Evolutionary conservation across 495 filamentous ascomycete species (phyloP).

Genomic region (Tuber umbilicatum): DNA sequence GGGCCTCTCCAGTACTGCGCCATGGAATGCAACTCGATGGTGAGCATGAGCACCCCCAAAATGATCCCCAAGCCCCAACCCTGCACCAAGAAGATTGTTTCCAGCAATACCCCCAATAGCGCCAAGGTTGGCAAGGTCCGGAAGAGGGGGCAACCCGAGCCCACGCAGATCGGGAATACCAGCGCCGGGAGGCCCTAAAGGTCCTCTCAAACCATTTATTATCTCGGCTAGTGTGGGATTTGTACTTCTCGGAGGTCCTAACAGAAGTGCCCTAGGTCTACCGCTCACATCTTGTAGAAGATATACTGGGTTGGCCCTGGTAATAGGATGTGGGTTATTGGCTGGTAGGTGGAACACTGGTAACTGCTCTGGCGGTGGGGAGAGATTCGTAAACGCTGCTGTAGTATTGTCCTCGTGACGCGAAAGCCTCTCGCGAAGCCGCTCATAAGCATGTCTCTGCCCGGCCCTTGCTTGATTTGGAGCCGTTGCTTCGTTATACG

Average conservation of each 20-base stretch:
- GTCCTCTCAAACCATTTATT: constrained; percentile 19
- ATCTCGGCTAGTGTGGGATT: constrained; percentile 6
- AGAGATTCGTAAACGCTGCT: constrained; percentile 5
- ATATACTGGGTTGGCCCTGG: constrained; percentile 27
- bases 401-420: not conserved
- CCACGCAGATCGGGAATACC: constrained; percentile 20
- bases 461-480: not conserved
- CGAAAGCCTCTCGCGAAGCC: not conserved
- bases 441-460: not conserved
- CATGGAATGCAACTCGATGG: not conserved
- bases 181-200: constrained; percentile 9
- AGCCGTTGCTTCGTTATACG: not conserved
- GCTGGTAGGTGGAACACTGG: constrained; percentile 10
- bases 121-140: constrained; percentile 20
- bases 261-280: constrained; percentile 25
- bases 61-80: constrained; percentile 16
- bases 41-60: constrained; percentile 30
- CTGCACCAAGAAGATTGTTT: constrained; percentile 20
- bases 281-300: constrained; percentile 35
- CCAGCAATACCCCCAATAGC: constrained; percentile 3
- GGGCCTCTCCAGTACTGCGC: constrained; percentile 16
- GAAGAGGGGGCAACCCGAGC: constrained; percentile 19
- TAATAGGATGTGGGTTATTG: constrained; percentile 13
- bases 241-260: constrained; percentile 37
- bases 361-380: not conserved